A percentile compares a stretch with the other conserved stretches of the same genome.
phyloP scores from a whole-genome alignment of 768 basidiomycete genomes.

The Leccinum boreale region DNA sequence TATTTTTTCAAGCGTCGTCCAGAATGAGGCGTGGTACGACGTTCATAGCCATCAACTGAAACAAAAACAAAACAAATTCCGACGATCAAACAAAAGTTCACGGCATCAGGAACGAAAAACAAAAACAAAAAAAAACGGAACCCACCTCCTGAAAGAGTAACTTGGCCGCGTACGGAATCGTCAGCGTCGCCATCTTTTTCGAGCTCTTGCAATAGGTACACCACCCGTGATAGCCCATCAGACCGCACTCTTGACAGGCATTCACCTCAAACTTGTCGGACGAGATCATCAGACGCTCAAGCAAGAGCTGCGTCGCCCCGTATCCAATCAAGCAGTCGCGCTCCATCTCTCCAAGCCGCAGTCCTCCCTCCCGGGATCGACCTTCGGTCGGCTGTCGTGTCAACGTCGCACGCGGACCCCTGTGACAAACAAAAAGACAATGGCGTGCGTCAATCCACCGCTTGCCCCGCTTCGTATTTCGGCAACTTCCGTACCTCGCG shows the following conservation, averaged over 20 bases:
- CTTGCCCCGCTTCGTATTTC: constrained; percentile 4
- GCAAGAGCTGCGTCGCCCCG: constrained; percentile 93
- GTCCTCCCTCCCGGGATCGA: constrained; percentile 93
- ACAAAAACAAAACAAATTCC: neutral
- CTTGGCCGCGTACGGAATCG: constrained; percentile 96
- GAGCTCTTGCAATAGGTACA: constrained; percentile 98
- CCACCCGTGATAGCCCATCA: constrained; percentile 95
- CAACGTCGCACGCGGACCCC: constrained; percentile 92
- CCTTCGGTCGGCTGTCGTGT: constrained; percentile 99
- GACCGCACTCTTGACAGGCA: constrained; percentile 90
- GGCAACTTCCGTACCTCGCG: constrained; percentile 59
- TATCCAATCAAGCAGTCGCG: constrained; percentile 98
- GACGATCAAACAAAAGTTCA: neutral
- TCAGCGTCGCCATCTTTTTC: constrained; percentile 92
- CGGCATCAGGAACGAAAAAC: neutral
- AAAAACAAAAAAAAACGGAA: neutral
- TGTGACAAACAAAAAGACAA: constrained; percentile 27
- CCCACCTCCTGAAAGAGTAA: constrained; percentile 84
- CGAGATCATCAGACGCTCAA: constrained; percentile 98
- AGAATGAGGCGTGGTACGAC: constrained; percentile 86
- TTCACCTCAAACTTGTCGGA: constrained; percentile 98
- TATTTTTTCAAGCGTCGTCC: constrained; percentile 60
- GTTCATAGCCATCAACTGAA: constrained; percentile 94
- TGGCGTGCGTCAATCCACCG: constrained; percentile 4
- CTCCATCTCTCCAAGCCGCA: constrained; percentile 99